These are phyloP conservation scores for Pichia deserticola DNA, from an alignment of 805 yeast species.

Conservation along the genomic window DNA sequence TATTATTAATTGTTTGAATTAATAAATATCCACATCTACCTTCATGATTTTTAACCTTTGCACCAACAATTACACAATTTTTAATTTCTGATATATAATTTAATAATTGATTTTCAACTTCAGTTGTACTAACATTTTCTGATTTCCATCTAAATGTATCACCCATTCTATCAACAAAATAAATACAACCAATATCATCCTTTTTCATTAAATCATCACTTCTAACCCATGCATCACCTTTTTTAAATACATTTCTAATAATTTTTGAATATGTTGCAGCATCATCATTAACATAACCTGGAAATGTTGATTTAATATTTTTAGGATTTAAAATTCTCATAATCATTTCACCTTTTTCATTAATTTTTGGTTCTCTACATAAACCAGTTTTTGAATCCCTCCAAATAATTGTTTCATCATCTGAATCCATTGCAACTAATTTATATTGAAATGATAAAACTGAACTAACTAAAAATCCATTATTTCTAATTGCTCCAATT, in stretches of 20 bases:
- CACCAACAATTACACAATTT: slow-evolving; percentile 83
- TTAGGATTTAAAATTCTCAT: slow-evolving; percentile 60
- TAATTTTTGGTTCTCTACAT: slow-evolving; percentile 43
- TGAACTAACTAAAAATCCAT: slow-evolving; percentile 68
- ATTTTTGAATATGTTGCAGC: slow-evolving; percentile 75
- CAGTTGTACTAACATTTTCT: slow-evolving; percentile 89
- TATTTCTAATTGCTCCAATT: slow-evolving; percentile 77
- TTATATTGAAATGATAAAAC: slow-evolving; percentile 46
- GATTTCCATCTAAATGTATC: slow-evolving; percentile 97
- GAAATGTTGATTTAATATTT: slow-evolving; percentile 69
- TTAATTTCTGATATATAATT: slow-evolving; percentile 33
- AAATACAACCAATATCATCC: slow-evolving; percentile 63
- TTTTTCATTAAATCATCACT: slow-evolving; percentile 74
- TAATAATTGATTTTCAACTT: slow-evolving; percentile 75
- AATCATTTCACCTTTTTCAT: slow-evolving; percentile 82
- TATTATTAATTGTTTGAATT: slow-evolving; percentile 36
- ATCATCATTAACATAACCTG: slow-evolving; percentile 80
- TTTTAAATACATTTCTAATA: slow-evolving; percentile 60
- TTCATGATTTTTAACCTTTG: slow-evolving; percentile 77
- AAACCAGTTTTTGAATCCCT: slow-evolving; percentile 62
- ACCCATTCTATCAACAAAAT: slow-evolving; percentile 87
- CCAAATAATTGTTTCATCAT: slow-evolving; percentile 64
- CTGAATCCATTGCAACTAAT: slow-evolving; percentile 70
- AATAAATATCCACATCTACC: slow-evolving; percentile 94
- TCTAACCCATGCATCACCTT: slow-evolving; percentile 89